phyloP scores from a whole-genome alignment of 768 basidiomycete genomes.

The Kwoniella botswanensis region DNA sequence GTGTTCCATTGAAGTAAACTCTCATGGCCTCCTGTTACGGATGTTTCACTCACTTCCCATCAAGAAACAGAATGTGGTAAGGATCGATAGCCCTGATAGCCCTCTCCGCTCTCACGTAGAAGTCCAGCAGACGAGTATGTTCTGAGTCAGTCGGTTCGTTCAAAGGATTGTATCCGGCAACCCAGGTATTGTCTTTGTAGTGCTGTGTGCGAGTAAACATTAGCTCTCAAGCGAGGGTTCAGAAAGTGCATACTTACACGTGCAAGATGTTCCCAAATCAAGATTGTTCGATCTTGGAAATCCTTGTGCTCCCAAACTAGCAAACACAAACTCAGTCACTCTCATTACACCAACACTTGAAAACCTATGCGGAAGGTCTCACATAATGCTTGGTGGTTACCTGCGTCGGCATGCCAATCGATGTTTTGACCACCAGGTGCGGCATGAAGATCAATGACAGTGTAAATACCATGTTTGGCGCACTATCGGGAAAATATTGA shows the following conservation, averaged over 20 bases:
- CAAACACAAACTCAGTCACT: not conserved
- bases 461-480: slow-evolving; percentile 72
- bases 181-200: slow-evolving; percentile 77
- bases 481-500: slow-evolving; percentile 58
- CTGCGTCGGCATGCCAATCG: slow-evolving; percentile 74
- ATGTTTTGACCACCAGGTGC: slow-evolving; percentile 59
- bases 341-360: too few species aligned
- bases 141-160: slow-evolving; percentile 80
- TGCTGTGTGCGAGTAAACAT: slow-evolving; percentile 55
- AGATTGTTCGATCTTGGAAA: slow-evolving; percentile 75
- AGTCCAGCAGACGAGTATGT: slow-evolving; percentile 68
- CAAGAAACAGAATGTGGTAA: slow-evolving; percentile 75
- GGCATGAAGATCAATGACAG: slow-evolving; percentile 79
- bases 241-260: slow-evolving; percentile 37
- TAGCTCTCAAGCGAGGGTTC: not conserved
- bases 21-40: not conserved
- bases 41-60: slow-evolving; percentile 60
- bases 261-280: slow-evolving; percentile 78
- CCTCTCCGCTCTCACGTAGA: slow-evolving; percentile 71
- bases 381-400: slow-evolving; percentile 37
- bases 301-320: slow-evolving; percentile 79
- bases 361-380: not conserved
- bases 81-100: slow-evolving; percentile 74
- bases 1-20: not conserved
- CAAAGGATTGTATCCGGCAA: slow-evolving; percentile 81